A percentile compares a stretch with the other conserved stretches of the same genome.
These are phyloP conservation scores for Sphaerulina musiva DNA, from an alignment of 2,329 filamentous ascomycete genomes.

Conservation along the genomic window DNA sequence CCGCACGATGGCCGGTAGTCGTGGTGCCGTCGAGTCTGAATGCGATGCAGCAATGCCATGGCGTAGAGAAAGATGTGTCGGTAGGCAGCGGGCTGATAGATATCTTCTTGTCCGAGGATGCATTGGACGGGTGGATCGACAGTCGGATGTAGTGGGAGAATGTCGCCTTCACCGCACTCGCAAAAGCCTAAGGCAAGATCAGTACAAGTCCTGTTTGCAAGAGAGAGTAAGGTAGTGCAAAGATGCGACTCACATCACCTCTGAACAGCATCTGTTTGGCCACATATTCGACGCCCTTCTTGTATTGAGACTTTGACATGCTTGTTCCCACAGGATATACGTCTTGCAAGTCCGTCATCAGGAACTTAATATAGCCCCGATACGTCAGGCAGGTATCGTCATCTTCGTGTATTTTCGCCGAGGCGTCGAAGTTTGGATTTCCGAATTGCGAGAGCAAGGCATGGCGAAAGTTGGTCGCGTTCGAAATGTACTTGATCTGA, in stretches of 20 bases:
- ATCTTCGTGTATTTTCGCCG: constrained; percentile 5
- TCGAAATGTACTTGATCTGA: constrained; percentile 17
- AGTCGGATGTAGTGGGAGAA: constrained; percentile 13
- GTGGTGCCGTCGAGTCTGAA: constrained; percentile 21
- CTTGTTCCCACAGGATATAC: constrained; percentile 11
- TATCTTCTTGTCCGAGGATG: constrained; percentile 7
- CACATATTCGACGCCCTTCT: constrained; percentile 14
- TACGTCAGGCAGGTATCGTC: constrained; percentile 16
- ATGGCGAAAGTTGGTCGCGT: constrained; percentile 18
- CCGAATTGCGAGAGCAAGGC: constrained; percentile 12
- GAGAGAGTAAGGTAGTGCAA: neutral
- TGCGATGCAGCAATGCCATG: constrained; percentile 17
- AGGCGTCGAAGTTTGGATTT: constrained; percentile 9
- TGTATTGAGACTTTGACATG: constrained; percentile 13
- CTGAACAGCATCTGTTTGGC: constrained; percentile 19
- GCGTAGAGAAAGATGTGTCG: constrained; percentile 13
- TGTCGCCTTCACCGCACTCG: constrained; percentile 11
- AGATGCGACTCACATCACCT: constrained; percentile 16
- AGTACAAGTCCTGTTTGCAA: neutral
- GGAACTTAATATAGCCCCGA: constrained; percentile 16
- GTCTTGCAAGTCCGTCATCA: constrained; percentile 13
- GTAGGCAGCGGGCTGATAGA: constrained; percentile 12
- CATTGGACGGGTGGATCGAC: constrained; percentile 10
- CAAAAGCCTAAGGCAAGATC: constrained; percentile 6
- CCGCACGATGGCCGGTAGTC: constrained; percentile 10